Conservation (phyloP, 805 yeast genomes). For the Myxozyma neglecta region DNA sequence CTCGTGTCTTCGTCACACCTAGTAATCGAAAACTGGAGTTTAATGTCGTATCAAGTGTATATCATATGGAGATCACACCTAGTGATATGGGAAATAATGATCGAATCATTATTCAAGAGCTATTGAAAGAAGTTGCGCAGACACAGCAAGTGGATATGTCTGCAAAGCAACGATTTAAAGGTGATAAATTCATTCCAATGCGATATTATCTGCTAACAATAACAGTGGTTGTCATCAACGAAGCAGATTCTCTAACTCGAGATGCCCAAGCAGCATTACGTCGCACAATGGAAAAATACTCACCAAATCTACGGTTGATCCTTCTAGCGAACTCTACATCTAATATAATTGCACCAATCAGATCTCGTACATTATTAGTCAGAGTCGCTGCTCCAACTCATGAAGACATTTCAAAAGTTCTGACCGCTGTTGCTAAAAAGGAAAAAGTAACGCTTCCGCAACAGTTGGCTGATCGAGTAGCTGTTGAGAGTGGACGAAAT, state of each 20-base stretch:
- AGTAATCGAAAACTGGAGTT: constrained; percentile 76
- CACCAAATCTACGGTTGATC: constrained; percentile 79
- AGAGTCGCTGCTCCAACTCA: constrained; percentile 79
- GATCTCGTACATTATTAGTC: constrained; percentile 86
- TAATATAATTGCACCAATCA: constrained; percentile 88
- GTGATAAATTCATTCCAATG: constrained; percentile 4
- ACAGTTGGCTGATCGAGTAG: constrained; percentile 52
- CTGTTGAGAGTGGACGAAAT: constrained; percentile 62
- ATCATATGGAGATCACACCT: constrained; percentile 94
- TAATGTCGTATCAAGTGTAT: constrained; percentile 87
- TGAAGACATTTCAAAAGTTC: constrained; percentile 57
- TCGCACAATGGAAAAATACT: constrained; percentile 94
- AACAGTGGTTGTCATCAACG: constrained; percentile 73
- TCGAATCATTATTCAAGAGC: constrained; percentile 89
- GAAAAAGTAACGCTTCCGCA: constrained; percentile 52
- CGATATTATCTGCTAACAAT: not conserved
- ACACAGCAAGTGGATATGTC: constrained; percentile 89
- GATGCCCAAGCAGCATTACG: constrained; percentile 96
- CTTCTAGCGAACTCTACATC: constrained; percentile 87
- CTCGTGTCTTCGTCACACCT: constrained; percentile 73
- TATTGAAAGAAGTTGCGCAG: constrained; percentile 90
- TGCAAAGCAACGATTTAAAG: constrained; percentile 48
- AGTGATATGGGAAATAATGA: constrained; percentile 95
- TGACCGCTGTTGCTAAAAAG: constrained; percentile 54
- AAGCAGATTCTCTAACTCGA: constrained; percentile 83